Percentiles rank a stretch among this genome's conserved stretches.
These are phyloP conservation scores for Pistacia vera DNA, from an alignment of 345 rosid species.

Conservation along the genomic window DNA sequence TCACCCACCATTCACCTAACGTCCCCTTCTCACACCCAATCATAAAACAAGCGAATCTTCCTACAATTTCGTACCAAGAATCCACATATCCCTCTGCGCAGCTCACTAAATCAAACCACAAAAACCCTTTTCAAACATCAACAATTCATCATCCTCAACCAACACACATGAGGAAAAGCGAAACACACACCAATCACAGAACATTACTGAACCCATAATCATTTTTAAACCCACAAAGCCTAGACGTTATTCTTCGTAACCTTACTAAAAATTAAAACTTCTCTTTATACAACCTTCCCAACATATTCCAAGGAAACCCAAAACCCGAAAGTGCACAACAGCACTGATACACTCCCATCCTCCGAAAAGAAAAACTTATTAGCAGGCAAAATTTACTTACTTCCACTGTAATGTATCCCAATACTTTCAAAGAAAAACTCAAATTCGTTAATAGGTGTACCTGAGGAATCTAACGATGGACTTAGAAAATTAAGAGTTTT, in stretches of 20 bases:
- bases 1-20: constrained; percentile 50
- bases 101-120: constrained; percentile 38
- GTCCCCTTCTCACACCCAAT: constrained; percentile 46
- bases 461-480: constrained; percentile 51
- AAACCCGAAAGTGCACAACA: constrained; percentile 49
- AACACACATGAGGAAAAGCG: constrained; percentile 58
- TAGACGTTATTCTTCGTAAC: constrained; percentile 34
- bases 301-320: constrained; percentile 75
- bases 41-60: constrained; percentile 52
- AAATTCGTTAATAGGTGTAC: constrained; percentile 74
- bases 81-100: constrained; percentile 50
- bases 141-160: constrained; percentile 37
- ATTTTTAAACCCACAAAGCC: constrained; percentile 38
- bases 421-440: constrained; percentile 82
- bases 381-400: constrained; percentile 41
- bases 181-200: constrained; percentile 57
- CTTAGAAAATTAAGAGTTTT: constrained; percentile 34
- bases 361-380: constrained; percentile 63
- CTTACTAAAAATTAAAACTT: constrained; percentile 45
- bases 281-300: constrained; percentile 62
- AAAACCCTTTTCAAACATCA: constrained; percentile 47
- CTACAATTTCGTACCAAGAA: constrained; percentile 46
- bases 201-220: constrained; percentile 38
- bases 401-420: constrained; percentile 59
- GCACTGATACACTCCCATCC: constrained; percentile 46